Conservation (phyloP, 306 rosid species). For the Astragalus membranaceus region DNA sequence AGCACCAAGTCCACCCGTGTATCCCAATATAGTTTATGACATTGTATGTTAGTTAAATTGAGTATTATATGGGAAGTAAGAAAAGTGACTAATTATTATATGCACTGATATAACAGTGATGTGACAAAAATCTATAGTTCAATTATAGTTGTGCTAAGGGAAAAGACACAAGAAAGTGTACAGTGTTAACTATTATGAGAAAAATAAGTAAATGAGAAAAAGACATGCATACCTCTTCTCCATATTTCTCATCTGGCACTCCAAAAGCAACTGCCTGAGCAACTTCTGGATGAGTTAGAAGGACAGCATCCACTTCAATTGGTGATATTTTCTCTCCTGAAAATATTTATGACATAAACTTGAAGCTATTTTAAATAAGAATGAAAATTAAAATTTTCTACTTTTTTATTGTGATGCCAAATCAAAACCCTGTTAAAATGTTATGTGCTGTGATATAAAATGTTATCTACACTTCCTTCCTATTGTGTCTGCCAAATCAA, state of each 20-base stretch:
- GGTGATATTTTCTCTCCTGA: conserved; percentile 96
- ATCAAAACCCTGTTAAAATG: too few relatives aligned
- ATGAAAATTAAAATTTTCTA: background rate
- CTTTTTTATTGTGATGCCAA: background rate
- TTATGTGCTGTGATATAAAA: background rate
- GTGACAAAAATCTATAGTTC: background rate
- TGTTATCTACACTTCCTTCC: background rate
- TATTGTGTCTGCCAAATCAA: background rate
- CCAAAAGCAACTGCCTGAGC: conserved; percentile 88
- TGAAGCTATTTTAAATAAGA: background rate
- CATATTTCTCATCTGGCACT: conserved; percentile 81
- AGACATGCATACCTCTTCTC: conserved; percentile 63
- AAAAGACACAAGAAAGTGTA: background rate
- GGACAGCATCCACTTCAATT: conserved; percentile 81
- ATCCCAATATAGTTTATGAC: too few relatives aligned
- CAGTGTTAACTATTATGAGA: background rate
- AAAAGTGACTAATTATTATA: too few relatives aligned
- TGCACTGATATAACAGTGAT: background rate
- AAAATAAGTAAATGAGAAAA: background rate
- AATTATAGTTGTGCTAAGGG: background rate
- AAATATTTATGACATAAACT: background rate
- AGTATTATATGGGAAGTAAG: too few relatives aligned
- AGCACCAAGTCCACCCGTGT: too few relatives aligned
- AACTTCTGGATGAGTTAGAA: conserved; percentile 56
- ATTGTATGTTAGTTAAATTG: too few relatives aligned